Evolutionary conservation across 345 rosid genomes (phyloP).

Genomic region (Pistacia integerrima): DNA sequence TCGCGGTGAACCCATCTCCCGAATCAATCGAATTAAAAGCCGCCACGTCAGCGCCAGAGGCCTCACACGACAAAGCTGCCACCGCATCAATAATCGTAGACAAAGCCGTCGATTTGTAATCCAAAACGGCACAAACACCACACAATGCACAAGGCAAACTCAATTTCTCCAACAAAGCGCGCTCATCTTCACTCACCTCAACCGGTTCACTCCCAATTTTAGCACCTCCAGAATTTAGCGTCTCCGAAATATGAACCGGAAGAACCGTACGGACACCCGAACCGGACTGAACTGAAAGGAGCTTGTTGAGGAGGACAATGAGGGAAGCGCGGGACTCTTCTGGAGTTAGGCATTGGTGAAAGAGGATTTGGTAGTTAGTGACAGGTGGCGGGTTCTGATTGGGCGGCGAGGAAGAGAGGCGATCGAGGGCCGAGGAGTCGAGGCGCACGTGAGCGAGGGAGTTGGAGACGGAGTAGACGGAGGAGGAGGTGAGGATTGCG

Average conservation of each 20-base stretch:
- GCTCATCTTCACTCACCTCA: conserved; percentile 53
- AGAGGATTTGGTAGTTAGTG: conserved; percentile 15
- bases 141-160: conserved; percentile 32
- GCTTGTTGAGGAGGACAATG: conserved; percentile 55
- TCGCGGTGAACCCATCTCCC: conserved; percentile 66
- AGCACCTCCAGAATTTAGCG: conserved; percentile 30
- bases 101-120: conserved; percentile 50
- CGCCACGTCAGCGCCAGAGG: conserved; percentile 45
- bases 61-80: conserved; percentile 82
- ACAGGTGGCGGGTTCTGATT: conserved; percentile 21
- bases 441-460: conserved; percentile 44
- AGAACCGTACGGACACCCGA: conserved; percentile 47
- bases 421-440: conserved; percentile 60
- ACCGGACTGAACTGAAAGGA: conserved; percentile 36
- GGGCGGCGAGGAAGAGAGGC: conserved; percentile 29
- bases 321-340: conserved; percentile 56
- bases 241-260: conserved; percentile 33
- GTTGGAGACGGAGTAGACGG: conserved; percentile 46
- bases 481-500: conserved; percentile 49
- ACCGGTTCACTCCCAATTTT: conserved; percentile 17
- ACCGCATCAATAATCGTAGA: conserved; percentile 51
- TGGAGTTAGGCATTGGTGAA: conserved; percentile 24
- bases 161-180: conserved; percentile 37
- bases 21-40: conserved; percentile 55
- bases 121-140: conserved; percentile 62